Evolutionary conservation across 2,329 filamentous ascomycete species (phyloP).

Genomic region (Trichoderma afroharzianum): DNA sequence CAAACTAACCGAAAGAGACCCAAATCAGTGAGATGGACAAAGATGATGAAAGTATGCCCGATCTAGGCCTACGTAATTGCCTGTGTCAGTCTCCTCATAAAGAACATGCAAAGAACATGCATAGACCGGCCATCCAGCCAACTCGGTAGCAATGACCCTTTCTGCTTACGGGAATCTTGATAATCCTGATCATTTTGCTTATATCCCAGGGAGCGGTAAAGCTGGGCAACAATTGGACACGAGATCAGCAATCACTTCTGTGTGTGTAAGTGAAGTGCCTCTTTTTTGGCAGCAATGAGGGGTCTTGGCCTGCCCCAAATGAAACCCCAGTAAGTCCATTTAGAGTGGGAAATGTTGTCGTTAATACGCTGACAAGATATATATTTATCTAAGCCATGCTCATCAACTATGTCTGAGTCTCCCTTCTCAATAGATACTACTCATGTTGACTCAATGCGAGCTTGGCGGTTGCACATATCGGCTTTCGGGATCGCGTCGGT

Average conservation of each 20-base stretch:
- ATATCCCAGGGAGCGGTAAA: not conserved
- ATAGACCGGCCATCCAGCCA: not conserved
- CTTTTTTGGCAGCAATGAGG: not conserved
- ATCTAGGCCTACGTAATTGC: not conserved
- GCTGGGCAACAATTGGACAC: not conserved
- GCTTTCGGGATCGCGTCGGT: constrained; percentile 16
- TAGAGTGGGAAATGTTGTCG: not conserved
- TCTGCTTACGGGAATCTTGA: not conserved
- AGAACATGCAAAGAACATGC: not conserved
- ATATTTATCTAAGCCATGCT: not conserved
- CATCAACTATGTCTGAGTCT: not conserved
- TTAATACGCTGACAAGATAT: not conserved
- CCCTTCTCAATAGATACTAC: not conserved
- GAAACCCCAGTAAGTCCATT: not conserved
- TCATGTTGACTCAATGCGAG: not conserved
- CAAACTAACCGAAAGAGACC: not conserved
- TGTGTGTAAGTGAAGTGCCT: not conserved
- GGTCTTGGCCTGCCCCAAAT: not conserved
- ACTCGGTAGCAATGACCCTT: not conserved
- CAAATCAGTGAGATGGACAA: not conserved
- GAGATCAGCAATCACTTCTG: constrained; percentile 4
- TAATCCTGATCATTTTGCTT: not conserved
- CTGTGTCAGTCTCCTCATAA: not conserved
- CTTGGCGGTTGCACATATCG: not conserved
- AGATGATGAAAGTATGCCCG: not conserved